Conservation (phyloP, 345 rosid genomes). For the Orychophragmus violaceus region DNA sequence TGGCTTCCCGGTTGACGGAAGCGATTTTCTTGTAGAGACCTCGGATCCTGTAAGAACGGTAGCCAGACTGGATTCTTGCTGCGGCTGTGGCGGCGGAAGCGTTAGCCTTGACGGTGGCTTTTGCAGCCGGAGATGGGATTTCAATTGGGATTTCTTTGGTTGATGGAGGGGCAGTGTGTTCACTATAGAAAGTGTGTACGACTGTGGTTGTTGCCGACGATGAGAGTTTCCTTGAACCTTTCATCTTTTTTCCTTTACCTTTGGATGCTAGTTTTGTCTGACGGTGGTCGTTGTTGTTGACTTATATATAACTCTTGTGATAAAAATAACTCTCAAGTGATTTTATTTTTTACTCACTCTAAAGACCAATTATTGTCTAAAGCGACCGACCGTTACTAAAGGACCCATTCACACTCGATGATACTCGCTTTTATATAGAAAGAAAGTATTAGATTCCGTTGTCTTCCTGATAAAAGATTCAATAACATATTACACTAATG, state of each 20-base stretch:
- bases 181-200: conserved; percentile 35
- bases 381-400: no score
- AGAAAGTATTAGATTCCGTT: conserved; percentile 2
- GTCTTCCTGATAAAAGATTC: conserved; percentile 8
- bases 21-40: conserved; percentile 48
- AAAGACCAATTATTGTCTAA: no score
- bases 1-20: conserved; percentile 51
- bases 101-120: conserved; percentile 20
- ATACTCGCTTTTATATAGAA: background rate
- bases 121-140: conserved; percentile 19
- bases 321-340: no score
- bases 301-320: background rate
- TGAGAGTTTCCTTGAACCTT: conserved; percentile 30
- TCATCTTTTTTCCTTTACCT: conserved; percentile 25
- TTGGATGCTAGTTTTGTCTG: background rate
- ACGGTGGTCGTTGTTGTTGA: conserved; percentile 17
- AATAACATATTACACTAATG: conserved; percentile 2
- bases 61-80: conserved; percentile 59
- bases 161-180: conserved; percentile 27
- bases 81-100: conserved; percentile 40
- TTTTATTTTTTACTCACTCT: no score
- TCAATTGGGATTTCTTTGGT: conserved; percentile 34
- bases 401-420: conserved; percentile 7
- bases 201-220: conserved; percentile 39
- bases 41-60: conserved; percentile 57